phyloP scores from a whole-genome alignment of 768 basidiomycete genomes.

The Pleurotus pulmonarius region DNA sequence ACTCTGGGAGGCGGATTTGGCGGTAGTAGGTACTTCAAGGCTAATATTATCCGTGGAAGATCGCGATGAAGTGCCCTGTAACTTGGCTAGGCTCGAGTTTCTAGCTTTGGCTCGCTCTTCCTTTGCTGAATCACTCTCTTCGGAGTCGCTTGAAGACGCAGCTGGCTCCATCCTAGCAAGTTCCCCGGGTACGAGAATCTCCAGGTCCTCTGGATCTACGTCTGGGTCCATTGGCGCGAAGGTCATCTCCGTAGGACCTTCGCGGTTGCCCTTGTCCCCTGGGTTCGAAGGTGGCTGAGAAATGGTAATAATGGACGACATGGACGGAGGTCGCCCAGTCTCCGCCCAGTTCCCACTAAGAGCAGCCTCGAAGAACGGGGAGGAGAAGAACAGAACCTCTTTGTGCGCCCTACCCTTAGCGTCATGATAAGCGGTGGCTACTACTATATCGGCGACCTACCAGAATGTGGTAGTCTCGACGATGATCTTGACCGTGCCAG shows the following conservation, averaged over 20 bases:
- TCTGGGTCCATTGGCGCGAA: conserved; percentile 59
- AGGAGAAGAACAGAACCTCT: conserved; percentile 87
- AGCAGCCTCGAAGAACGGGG: conserved; percentile 93
- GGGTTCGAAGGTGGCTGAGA: conserved; percentile 67
- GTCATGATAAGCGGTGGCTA: neutral
- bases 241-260: conserved; percentile 50
- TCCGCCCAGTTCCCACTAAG: conserved; percentile 92
- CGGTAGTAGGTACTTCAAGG: conserved; percentile 3
- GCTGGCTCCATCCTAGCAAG: conserved; percentile 30
- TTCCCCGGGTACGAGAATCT: conserved; percentile 31
- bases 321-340: conserved; percentile 73
- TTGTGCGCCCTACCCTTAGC: conserved; percentile 70
- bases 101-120: conserved; percentile 33
- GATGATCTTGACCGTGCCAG: conserved; percentile 87
- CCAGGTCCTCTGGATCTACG: conserved; percentile 39
- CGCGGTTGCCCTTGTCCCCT: conserved; percentile 38
- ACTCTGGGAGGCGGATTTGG: conserved; percentile 26
- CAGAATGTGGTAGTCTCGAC: conserved; percentile 90
- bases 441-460: conserved; percentile 39
- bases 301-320: conserved; percentile 83
- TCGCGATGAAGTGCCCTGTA: conserved; percentile 28
- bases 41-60: conserved; percentile 17
- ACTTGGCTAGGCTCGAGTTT: conserved; percentile 55
- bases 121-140: conserved; percentile 13
- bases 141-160: conserved; percentile 19